Conservation (phyloP, 495 filamentous ascomycete species). For the Podospora pseudoanserina region DNA sequence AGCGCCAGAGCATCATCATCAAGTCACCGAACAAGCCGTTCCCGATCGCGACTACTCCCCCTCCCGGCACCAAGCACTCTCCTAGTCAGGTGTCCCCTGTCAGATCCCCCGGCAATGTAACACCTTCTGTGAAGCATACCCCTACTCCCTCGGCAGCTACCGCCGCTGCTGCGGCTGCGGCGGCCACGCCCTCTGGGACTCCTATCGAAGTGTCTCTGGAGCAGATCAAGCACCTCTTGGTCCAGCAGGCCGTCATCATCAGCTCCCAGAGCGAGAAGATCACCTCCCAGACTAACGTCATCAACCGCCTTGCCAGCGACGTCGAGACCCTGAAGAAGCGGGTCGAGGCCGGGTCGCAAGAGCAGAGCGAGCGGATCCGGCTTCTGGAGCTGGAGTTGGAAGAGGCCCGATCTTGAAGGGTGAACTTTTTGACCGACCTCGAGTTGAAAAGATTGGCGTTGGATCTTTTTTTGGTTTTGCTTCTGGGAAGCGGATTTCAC, state of each 20-base stretch:
- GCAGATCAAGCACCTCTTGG: conserved; percentile 63
- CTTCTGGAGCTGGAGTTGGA: conserved; percentile 68
- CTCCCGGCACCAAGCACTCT: conserved; percentile 30
- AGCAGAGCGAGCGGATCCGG: conserved; percentile 66
- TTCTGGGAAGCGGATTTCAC: neutral
- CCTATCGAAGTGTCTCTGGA: conserved; percentile 46
- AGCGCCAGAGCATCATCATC: conserved; percentile 33
- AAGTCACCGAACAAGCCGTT: conserved; percentile 29
- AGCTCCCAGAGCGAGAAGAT: conserved; percentile 57
- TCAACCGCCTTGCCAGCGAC: conserved; percentile 59
- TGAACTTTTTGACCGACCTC: neutral
- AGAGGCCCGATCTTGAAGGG: conserved; percentile 38
- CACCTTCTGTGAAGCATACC: conserved; percentile 5
- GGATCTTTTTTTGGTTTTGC: neutral
- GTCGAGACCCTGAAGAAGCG: conserved; percentile 68
- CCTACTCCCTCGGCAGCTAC: conserved; percentile 21
- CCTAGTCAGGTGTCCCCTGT: conserved; percentile 30
- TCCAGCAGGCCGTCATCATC: conserved; percentile 61
- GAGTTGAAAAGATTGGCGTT: neutral
- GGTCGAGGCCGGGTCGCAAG: conserved; percentile 51
- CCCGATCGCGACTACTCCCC: conserved; percentile 26
- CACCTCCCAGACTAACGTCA: conserved; percentile 53
- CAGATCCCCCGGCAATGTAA: conserved; percentile 24
- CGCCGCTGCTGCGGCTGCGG: conserved; percentile 20
- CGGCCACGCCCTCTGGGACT: conserved; percentile 22